Evolutionary conservation across 2,329 filamentous ascomycete genomes (phyloP).

Genomic region (Cordyceps militaris): DNA sequence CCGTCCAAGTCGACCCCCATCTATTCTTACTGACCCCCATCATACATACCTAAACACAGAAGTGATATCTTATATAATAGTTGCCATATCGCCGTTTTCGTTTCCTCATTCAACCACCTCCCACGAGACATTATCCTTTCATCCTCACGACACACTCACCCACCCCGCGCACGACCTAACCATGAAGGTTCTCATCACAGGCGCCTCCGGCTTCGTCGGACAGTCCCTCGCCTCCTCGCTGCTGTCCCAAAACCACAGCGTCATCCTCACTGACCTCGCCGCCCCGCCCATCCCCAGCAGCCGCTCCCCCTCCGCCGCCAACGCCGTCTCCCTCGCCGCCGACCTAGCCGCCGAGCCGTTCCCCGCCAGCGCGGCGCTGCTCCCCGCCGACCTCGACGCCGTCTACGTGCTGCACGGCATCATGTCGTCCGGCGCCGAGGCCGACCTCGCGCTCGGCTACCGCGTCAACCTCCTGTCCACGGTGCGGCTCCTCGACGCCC

Average conservation of each 20-base stretch:
- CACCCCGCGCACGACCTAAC: background rate
- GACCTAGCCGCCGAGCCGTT: constrained; percentile 11
- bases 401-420: constrained; percentile 56
- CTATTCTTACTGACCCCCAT: too few relatives aligned
- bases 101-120: too few relatives aligned
- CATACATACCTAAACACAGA: too few relatives aligned
- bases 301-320: background rate
- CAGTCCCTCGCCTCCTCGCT: constrained; percentile 50
- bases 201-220: constrained; percentile 55
- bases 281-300: constrained; percentile 39
- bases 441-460: constrained; percentile 46
- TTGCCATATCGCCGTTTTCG: too few relatives aligned
- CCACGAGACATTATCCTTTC: too few relatives aligned
- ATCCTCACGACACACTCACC: background rate
- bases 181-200: constrained; percentile 48
- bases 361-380: background rate
- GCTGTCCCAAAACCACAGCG: constrained; percentile 32
- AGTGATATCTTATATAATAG: too few relatives aligned
- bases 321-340: constrained; percentile 13
- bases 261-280: constrained; percentile 50
- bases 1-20: too few relatives aligned
- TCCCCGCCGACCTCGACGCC: constrained; percentile 30
- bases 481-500: constrained; percentile 42
- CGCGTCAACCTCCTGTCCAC: constrained; percentile 52
- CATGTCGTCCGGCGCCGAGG: constrained; percentile 55